Base-by-base conservation (phyloP, 345 rosid species). In the Gossypium herbaceum region DNA sequence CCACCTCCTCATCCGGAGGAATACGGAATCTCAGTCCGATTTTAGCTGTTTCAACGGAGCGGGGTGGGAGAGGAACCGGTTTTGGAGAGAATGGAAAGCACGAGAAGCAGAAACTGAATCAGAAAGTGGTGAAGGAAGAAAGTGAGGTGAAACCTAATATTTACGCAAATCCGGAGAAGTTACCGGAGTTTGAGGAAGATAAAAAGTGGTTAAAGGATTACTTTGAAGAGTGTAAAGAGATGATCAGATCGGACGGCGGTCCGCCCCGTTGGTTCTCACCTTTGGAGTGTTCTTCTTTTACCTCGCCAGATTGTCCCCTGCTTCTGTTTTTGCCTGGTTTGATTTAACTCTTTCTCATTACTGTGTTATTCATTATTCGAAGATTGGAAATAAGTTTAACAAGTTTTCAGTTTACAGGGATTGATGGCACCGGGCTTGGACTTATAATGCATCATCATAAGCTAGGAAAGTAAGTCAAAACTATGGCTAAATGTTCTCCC, bases 341-440 rank as follows among this genome's bases (percentile, higher is more conserved):
- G 78, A 20, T 60, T 34, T 60, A 24, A 10, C 48, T 44, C 4
- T 27, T 48, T 69, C 34, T 62, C 12, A 60, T 25, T 63, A 62
- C 47, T 74, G 77, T 44, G 67, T 72, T 29, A 59, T 72, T 29
- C 22, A 25, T 52, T 9, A 56, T 56, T 56, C 60, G 20, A 56
- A 56, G 71, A 62, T 70, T 27, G 34, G 9, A 22, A 34, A 16
- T 29, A 41, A 25, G 45, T n/a, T 34, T 52, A 25, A 51, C 4
- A 2, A 15, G 25, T 12, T 50, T 24, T 64, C 12, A 80, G 45
- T 68, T 68, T 65, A 72, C 77, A 92, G 97, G 97, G 47, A 85
- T 89, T 11, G 95, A 92, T 72, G 95, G 97, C n/a, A 86, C 87
- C 56, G 95, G 95, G 65, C 86, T 88, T 51, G 97, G 95, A 9